Base-by-base conservation (phyloP, 2,329 filamentous ascomycete species). In the Phyllachora maydis region DNA sequence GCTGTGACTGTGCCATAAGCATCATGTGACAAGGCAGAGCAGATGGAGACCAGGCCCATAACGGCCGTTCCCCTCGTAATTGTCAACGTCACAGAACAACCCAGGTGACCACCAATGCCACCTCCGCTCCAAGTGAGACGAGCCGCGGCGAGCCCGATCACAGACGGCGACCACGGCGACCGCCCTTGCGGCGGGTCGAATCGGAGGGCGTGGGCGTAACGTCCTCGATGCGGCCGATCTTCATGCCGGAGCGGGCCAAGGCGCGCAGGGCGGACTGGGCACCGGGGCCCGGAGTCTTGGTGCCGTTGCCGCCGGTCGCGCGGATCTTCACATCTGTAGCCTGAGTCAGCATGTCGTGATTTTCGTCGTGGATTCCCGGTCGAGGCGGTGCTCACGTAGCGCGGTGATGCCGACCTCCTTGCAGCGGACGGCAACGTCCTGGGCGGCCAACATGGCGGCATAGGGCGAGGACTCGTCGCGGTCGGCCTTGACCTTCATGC, bases 401-500 rank as follows among this genome's bases (percentile, higher is more conserved):
- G 88, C 85, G 54, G 82, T 93, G 50, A 69, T 68, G 46, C 64
- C 64, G 29, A 69, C 54, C 54, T 69, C 64, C 62, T 69, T 68
- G 63, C 64, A 69, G 59, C 88, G 81, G 54, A 68, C 63, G 47
- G 88, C 88, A 52, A 91, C 82, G 56, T 92, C 83, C 70, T 98
- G 88, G 40, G 88, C 88, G 61, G 88, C 88, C 78, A 98, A 83
- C 88, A 98, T 98, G 62, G 88, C 88, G 49, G 88, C 88, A 70
- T 98, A 98, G 47, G 88, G 88, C 42, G 88, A 95, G 48, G 85
- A 95, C 69, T 98, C 88, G 65, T 98, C 88, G 70, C 88, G 85
- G 53, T 98, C 83, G 59, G 83, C 83, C 77, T 98, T 98, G 72
- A 98, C 88, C 72, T 98, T 98, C 88, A 98, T 98, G 53, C 90